Evolutionary conservation across 768 basidiomycete species (phyloP).

Genomic region (Austroboletus eburneus): DNA sequence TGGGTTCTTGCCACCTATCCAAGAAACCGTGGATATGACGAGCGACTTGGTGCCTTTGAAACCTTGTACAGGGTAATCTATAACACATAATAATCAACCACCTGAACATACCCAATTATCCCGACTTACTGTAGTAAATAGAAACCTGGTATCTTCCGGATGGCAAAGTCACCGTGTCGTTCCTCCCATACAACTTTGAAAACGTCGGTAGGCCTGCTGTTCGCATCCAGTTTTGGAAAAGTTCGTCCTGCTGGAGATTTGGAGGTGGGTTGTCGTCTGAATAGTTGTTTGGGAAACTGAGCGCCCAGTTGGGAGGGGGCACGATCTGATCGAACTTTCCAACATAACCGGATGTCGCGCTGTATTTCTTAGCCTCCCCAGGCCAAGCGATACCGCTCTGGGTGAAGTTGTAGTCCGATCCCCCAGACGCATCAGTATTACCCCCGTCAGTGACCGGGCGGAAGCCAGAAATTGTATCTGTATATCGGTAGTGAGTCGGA

Average conservation of each 20-base stretch:
- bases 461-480: constrained; percentile 79
- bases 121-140: constrained; percentile 67
- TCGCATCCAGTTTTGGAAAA: constrained; percentile 99
- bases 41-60: constrained; percentile 96
- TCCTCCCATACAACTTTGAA: constrained; percentile 90
- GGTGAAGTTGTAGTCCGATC: constrained; percentile 66
- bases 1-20: constrained; percentile 98
- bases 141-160: constrained; percentile 73
- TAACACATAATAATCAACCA: constrained; percentile 3
- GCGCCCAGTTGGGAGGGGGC: constrained; percentile 91
- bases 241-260: constrained; percentile 73
- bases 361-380: constrained; percentile 90
- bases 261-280: constrained; percentile 61
- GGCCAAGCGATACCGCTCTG: constrained; percentile 90
- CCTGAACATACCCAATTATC: not conserved
- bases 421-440: constrained; percentile 38
- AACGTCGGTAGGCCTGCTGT: constrained; percentile 97
- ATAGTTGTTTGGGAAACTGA: constrained; percentile 72
- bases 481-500: not conserved
- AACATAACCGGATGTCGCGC: constrained; percentile 48
- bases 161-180: constrained; percentile 69
- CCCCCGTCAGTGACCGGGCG: constrained; percentile 39
- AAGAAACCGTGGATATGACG: constrained; percentile 95
- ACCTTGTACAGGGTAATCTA: constrained; percentile 89
- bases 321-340: constrained; percentile 58